Evolutionary conservation across 768 basidiomycete species (phyloP), one percentile per base, ranked within the genome.

Genomic region (Tricholoma furcatifolium): DNA sequence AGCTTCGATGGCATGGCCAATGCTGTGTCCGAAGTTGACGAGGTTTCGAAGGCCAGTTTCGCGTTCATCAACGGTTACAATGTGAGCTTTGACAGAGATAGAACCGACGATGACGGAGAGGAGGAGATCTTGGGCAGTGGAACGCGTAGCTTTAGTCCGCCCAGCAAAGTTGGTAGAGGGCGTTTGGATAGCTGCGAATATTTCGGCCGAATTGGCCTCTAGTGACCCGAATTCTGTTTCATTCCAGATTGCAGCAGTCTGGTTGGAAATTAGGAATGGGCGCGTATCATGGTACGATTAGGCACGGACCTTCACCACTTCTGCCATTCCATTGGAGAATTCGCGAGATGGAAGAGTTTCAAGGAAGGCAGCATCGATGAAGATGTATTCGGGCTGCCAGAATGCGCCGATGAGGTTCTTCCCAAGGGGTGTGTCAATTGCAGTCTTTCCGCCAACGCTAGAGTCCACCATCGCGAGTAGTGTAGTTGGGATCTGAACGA

Each of bases 211-310:
- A 41, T 85, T 83, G 1, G 90, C 87, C 67, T 99, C 97, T 56
- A 99, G 84, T 30, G 85, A 80, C 32, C 85, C 80, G 63, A 99
- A 99, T 63, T 95, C 93, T 57, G 74, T 70, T 62, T 92, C 94
- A 68, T 92, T 84, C 96, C 96, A 98, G 63, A 98, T 98, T n/a
- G 95, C 97, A 5, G 97, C 96, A 21, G 97, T 99, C 96, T 96
- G 21, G 20, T 43, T 30, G 9, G 27, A 38, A n/a, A 45, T 14
- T 39, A 41, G 46, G 21, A 38, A 38, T 34, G 15, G 18, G 50
- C 34, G 43, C 35, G 35, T n/a, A 24, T 42, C 32, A 24, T 27
- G 10, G 10, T 15, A n/a, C 42, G 4, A 34, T 23, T 15, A 10
- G 17, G 36, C 35, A 68, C 77, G 54, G 51, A 92, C 94, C 83